phyloP scores from a whole-genome alignment of 116 monocot genomes.

The Zostera marina region DNA sequence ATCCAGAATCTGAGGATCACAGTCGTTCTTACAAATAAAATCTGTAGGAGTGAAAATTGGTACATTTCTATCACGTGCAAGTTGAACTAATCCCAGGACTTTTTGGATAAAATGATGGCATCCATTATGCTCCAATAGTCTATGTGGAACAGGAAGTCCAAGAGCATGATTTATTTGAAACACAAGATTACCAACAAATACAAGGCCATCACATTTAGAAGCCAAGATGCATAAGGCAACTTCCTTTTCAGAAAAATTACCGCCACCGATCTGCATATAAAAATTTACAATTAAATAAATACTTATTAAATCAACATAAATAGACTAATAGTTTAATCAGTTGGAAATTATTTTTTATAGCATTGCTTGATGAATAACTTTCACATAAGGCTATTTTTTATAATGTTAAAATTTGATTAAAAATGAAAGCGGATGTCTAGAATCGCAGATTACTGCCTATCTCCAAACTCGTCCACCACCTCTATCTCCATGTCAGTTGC shows the following conservation, averaged over 20 bases:
- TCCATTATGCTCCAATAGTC: conserved; percentile 19
- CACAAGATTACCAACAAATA: conserved; percentile 62
- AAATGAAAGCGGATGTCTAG: too few relatives aligned
- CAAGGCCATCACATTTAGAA: conserved; percentile 55
- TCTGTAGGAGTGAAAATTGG: conserved; percentile 53
- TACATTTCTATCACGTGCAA: conserved; percentile 30
- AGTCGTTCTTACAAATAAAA: conserved; percentile 31
- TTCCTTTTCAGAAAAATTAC: conserved; percentile 47
- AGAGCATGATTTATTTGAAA: conserved; percentile 81
- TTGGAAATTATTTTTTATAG: not conserved
- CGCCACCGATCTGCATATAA: conserved; percentile 77
- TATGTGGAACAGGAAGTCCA: conserved; percentile 33
- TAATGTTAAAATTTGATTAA: too few relatives aligned
- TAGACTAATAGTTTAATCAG: not conserved
- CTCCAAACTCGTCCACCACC: too few relatives aligned
- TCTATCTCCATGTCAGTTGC: too few relatives aligned
- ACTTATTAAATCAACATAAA: not conserved
- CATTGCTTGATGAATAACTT: too few relatives aligned
- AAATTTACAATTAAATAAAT: conserved; percentile 4
- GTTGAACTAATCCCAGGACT: conserved; percentile 36
- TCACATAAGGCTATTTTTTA: too few relatives aligned
- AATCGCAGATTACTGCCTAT: too few relatives aligned
- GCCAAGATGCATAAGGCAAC: conserved; percentile 37
- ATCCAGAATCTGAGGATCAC: conserved; percentile 13
- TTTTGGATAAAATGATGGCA: conserved; percentile 23